Evolutionary conservation across 2,329 filamentous ascomycete genomes (phyloP).

Genomic region (Monilinia vaccinii-corymbosi): DNA sequence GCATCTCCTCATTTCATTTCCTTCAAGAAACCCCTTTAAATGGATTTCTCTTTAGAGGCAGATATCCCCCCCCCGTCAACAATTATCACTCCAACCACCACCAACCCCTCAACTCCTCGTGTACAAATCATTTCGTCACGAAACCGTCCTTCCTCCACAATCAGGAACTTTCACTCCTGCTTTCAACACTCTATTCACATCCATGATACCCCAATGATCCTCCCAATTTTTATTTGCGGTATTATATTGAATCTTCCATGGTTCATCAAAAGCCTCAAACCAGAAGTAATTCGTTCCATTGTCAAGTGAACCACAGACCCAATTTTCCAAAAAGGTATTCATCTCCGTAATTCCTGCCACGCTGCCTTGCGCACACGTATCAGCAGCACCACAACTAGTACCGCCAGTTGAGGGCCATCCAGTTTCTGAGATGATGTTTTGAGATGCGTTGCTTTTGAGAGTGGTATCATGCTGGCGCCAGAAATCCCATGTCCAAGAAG

Average conservation of each 20-base stretch:
- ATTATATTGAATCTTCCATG: slow-evolving; percentile 80
- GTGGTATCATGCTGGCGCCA: slow-evolving; percentile 62
- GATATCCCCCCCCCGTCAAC: not conserved
- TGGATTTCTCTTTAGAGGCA: too few relatives aligned
- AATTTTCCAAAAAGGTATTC: slow-evolving; percentile 79
- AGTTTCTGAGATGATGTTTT: slow-evolving; percentile 81
- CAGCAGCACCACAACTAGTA: slow-evolving; percentile 57
- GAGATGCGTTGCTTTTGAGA: slow-evolving; percentile 49
- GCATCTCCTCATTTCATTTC: too few relatives aligned
- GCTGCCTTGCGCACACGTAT: slow-evolving; percentile 53
- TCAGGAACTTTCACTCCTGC: slow-evolving; percentile 75
- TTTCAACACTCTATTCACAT: slow-evolving; percentile 77
- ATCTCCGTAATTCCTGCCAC: slow-evolving; percentile 73
- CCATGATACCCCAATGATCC: slow-evolving; percentile 91
- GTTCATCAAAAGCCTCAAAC: slow-evolving; percentile 96
- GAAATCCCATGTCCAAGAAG: slow-evolving; percentile 74
- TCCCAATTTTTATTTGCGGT: slow-evolving; percentile 67
- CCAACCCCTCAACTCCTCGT: not conserved
- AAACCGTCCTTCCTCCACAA: slow-evolving; percentile 57
- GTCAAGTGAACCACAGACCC: slow-evolving; percentile 69
- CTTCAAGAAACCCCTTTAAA: too few relatives aligned
- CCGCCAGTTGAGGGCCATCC: slow-evolving; percentile 85
- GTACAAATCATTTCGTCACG: not conserved
- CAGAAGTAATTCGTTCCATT: slow-evolving; percentile 94
- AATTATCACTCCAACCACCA: not conserved